Conservation (phyloP, 768 basidiomycete genomes). For the Auriscalpium orientale region DNA sequence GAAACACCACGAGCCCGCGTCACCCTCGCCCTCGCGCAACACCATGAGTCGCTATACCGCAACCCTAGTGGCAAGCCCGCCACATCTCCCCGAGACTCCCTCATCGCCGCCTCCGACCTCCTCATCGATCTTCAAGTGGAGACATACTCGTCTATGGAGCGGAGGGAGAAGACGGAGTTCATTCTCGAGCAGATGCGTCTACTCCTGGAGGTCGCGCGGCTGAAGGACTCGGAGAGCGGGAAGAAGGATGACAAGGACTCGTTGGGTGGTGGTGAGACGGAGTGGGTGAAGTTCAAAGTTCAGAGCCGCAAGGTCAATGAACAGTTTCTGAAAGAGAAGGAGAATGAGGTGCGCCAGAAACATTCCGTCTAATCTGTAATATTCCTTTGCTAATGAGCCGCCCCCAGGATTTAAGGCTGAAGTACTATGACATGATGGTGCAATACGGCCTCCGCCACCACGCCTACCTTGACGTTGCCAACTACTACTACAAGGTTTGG, state of each 20-base stretch:
- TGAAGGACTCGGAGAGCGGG: slow-evolving; percentile 64
- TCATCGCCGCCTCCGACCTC: slow-evolving; percentile 84
- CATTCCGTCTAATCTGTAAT: background rate
- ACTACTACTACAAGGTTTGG: slow-evolving; percentile 95
- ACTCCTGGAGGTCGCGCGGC: slow-evolving; percentile 64
- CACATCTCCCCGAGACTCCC: slow-evolving; percentile 38
- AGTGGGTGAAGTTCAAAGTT: slow-evolving; percentile 91
- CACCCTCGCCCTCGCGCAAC: slow-evolving; percentile 75
- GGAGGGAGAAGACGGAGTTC: slow-evolving; percentile 96
- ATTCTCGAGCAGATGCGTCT: slow-evolving; percentile 97
- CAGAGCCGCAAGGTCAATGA: slow-evolving; percentile 93
- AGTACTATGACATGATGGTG: slow-evolving; percentile 95
- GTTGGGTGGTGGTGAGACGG: slow-evolving; percentile 67
- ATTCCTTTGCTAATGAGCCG: slow-evolving; percentile 1
- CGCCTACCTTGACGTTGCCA: slow-evolving; percentile 88
- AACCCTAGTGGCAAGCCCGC: slow-evolving; percentile 18
- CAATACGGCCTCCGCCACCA: slow-evolving; percentile 82
- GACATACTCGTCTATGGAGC: slow-evolving; percentile 98
- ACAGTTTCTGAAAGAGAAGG: slow-evolving; percentile 81
- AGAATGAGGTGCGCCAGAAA: slow-evolving; percentile 63
- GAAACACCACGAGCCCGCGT: slow-evolving; percentile 95
- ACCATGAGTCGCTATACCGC: slow-evolving; percentile 70
- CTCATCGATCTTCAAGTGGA: slow-evolving; percentile 95
- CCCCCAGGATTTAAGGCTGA: slow-evolving; percentile 86
- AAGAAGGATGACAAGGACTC: slow-evolving; percentile 39